Base-by-base conservation (phyloP, 768 basidiomycete genomes). In the Hericium erinaceus region DNA sequence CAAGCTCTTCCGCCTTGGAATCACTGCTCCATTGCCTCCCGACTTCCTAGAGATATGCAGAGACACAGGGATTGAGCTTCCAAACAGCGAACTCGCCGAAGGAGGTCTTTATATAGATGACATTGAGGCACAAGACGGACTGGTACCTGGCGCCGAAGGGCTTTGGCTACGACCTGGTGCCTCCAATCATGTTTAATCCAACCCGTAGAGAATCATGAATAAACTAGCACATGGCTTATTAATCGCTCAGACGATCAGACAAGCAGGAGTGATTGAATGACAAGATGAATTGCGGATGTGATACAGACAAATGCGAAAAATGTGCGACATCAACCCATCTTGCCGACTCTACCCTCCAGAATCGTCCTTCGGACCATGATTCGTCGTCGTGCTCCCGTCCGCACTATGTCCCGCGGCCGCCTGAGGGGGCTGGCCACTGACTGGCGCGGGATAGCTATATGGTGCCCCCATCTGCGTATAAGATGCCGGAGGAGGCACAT, bases 391-490 rank as follows among this genome's bases (percentile, higher is more conserved):
- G 9, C 33, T 33, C 33, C 33, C 33, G 33, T 33, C 33, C 33
- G 9, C 33, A 33, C 9, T 16, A 51, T 51, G 9, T 39, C 12
- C 10, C 1, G 33, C 16, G 10, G 52, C 18, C 3, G 52, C n/a
- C 20, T 18, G 16, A 16, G 40, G 16, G 22, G 13, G 38, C 33
- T 38, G 28, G 4, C 18, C 26, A 40, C 37, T 28, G 22, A 38
- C 24, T 48, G 55, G 62, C 26, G n/a, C 37, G 28, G 61, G 61
- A 38, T 59, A 64, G 39, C 46, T 52, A 40, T 62, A 62, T 16
- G 63, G 61, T 8, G 63, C 61, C 33, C 63, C 63, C 3, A 62
- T 46, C 39, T 63, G 63, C 26, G 58, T 58, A 37, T 63, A 60
- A 13, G 57, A 50, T 15, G 56, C 56, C 33, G 51, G 52, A 44